phyloP scores from a whole-genome alignment of 352 stramenopile species.

The Pythium oligandrum region DNA sequence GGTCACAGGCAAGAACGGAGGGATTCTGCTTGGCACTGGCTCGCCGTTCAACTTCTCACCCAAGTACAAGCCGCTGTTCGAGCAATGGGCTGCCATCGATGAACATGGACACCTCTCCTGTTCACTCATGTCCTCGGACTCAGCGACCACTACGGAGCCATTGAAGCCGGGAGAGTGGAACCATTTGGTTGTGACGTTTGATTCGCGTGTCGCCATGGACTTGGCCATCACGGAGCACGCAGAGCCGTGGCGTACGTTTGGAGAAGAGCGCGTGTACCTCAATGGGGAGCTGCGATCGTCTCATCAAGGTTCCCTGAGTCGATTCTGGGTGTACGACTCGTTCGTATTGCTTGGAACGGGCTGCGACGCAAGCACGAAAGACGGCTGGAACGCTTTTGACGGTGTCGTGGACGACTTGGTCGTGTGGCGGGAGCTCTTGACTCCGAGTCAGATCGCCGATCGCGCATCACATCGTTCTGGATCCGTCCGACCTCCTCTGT shows the following conservation, averaged over 20 bases:
- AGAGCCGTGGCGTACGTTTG: constrained; percentile 6
- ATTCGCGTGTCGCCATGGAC: constrained; percentile 2
- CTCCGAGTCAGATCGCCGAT: constrained; percentile 1
- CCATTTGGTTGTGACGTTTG: constrained; percentile 39
- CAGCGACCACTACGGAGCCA: too few relatives aligned
- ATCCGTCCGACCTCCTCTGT: not conserved
- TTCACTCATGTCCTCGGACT: constrained; percentile 6
- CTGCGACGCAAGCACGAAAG: constrained; percentile 7
- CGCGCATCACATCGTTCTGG: constrained; percentile 1
- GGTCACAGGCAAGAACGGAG: constrained; percentile 2
- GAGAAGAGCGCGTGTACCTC: constrained; percentile 32
- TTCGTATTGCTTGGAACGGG: constrained; percentile 17
- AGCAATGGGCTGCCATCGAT: constrained; percentile 14
- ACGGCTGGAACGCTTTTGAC: constrained; percentile 16
- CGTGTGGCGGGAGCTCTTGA: constrained; percentile 12
- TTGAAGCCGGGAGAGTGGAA: constrained; percentile 25
- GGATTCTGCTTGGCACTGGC: constrained; percentile 15
- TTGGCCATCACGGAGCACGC: not conserved
- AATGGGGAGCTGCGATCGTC: constrained; percentile 19
- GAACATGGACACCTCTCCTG: constrained; percentile 7
- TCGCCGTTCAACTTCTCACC: constrained; percentile 21
- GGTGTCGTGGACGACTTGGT: constrained; percentile 16
- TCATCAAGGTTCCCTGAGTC: constrained; percentile 12
- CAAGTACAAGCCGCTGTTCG: constrained; percentile 19
- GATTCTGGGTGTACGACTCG: constrained; percentile 19